Base-by-base conservation (phyloP, 2,329 filamentous ascomycete species). In the Esteya vermicola region DNA sequence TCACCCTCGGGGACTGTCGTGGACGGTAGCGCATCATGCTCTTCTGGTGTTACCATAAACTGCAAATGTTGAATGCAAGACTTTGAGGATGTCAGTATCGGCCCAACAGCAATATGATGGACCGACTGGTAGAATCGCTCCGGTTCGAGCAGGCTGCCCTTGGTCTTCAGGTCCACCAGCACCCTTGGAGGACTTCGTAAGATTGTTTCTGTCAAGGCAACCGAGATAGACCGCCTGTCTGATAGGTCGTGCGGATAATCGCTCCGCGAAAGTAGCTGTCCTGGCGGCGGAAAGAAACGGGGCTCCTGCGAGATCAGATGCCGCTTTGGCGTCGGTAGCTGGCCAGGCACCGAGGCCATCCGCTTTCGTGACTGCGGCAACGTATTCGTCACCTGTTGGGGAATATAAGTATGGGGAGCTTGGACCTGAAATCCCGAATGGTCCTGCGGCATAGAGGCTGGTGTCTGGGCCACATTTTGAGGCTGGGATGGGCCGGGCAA, bases 71-170 rank as follows among this genome's bases (percentile, higher is more conserved):
- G 68, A 45, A 61, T 49, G 30, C 48, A 53, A 22, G 52, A 55
- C 44, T 54, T 57, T 1, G 62, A 57, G 36, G 46, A 45, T 22
- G 60, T 45, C 27, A 43, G 38, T 16, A 36, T 52, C 0, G 79
- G 79, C 2, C 48, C 46, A 7, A 72, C 50, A 1, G 63, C 58
- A 41, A 78, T 71, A 0, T 53, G 56, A 44, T 65, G 65, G 16
- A 81, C 57, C 36, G 65, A 70, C 45, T 79, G 74, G 50, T 80
- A 83, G 38, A 71, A 57, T 6, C 59, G 59, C 44, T 59, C 58
- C 7, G 40, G 38, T 41, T 42, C n/a, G 23, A 4, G 23, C 16
- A 1, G 22, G 14, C 2, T 40, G 10, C 7, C 14, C 36, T 26
- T 6, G 9, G 36, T n/a, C 1, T 36, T 31, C 16, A 45, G 13